A percentile compares a stretch with the other conserved stretches of the same genome.
phyloP scores from a whole-genome alignment of 495 filamentous ascomycete genomes.

The Penicillium odoratum region DNA sequence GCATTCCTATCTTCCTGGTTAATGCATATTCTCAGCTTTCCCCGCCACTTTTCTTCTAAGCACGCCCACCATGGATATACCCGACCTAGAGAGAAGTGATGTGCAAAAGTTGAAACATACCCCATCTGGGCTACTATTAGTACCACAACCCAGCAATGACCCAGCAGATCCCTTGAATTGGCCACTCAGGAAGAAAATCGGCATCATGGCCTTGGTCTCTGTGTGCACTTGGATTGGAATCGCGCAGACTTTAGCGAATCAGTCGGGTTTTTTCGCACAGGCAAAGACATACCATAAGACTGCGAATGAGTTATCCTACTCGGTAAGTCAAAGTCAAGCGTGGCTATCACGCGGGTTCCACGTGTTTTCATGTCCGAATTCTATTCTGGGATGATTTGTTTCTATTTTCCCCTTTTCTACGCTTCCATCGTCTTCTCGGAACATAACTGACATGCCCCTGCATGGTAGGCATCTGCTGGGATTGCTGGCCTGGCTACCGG shows the following conservation, averaged over 20 bases:
- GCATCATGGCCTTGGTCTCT: background rate
- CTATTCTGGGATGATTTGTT: background rate
- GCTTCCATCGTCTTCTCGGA: background rate
- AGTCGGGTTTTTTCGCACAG: background rate
- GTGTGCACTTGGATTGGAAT: background rate
- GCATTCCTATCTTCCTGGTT: background rate
- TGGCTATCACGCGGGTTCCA: background rate
- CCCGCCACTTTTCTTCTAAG: background rate
- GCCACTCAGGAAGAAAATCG: background rate
- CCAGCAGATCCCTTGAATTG: slow-evolving; percentile 1
- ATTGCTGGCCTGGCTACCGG: background rate
- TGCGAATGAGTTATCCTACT: background rate
- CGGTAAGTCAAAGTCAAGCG: background rate
- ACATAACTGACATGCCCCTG: background rate
- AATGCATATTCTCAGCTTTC: background rate
- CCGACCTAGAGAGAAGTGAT: background rate
- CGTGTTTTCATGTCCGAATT: background rate
- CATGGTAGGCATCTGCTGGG: background rate
- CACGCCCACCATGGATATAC: background rate
- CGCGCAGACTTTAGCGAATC: background rate
- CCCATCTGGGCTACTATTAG: background rate
- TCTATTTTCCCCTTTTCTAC: background rate
- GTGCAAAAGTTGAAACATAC: background rate
- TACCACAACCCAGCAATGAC: background rate
- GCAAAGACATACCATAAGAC: background rate